Evolutionary conservation across 1,284 basidiomycete species (phyloP).

Genomic region (Anthracocystis panici-leucophaei): DNA sequence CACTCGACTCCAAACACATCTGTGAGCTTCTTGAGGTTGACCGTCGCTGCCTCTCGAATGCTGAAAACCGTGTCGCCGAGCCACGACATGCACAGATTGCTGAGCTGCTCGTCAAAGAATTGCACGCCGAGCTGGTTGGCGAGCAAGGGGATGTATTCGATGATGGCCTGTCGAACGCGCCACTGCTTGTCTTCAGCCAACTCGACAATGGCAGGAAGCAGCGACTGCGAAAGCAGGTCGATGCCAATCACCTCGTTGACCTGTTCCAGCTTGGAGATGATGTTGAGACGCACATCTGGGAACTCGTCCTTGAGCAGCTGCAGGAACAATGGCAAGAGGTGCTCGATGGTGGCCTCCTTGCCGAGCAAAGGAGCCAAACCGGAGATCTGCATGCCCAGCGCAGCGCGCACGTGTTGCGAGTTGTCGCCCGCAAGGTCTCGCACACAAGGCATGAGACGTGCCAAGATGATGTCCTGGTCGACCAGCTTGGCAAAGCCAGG

Average conservation of each 20-base stretch:
- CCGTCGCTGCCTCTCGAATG: constrained; percentile 95
- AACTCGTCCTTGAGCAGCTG: constrained; percentile 98
- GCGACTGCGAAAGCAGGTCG: constrained; percentile 91
- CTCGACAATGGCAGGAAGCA: constrained; percentile 97
- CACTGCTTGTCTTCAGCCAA: constrained; percentile 99
- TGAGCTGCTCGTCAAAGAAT: constrained; percentile 98
- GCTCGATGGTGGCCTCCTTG: constrained; percentile 93
- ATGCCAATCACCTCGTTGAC: constrained; percentile 98
- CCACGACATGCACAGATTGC: constrained; percentile 99
- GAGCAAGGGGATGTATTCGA: constrained; percentile 96
- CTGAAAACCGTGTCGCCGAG: constrained; percentile 97
- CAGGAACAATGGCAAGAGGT: constrained; percentile 95
- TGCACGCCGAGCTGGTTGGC: constrained; percentile 95
- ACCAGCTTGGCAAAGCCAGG: constrained; percentile 96
- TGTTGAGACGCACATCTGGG: constrained; percentile 95
- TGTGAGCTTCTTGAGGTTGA: constrained; percentile 96
- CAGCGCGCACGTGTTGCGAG: constrained; percentile 96
- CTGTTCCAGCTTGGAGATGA: constrained; percentile 98
- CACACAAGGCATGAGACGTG: constrained; percentile 94
- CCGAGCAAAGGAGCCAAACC: constrained; percentile 96
- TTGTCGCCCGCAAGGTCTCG: constrained; percentile 92
- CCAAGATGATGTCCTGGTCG: constrained; percentile 92
- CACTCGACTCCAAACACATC: constrained; percentile 99
- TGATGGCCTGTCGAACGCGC: constrained; percentile 99
- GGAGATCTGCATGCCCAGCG: constrained; percentile 94